Conservation (phyloP, 768 basidiomycete species). For the Flagelloscypha sp. region DNA sequence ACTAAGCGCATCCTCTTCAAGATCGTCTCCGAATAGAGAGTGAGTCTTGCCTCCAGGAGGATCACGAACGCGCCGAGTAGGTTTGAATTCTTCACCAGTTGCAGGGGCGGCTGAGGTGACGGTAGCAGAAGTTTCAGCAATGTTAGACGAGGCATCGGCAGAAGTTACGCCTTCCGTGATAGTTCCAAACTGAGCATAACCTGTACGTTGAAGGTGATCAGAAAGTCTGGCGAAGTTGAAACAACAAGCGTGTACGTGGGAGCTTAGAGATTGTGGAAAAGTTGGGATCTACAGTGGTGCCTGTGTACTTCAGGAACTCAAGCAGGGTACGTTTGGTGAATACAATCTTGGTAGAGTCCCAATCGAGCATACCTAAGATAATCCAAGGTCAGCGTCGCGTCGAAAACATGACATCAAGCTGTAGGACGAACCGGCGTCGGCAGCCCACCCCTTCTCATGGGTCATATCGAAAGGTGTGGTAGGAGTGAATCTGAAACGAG, state of each 20-base stretch:
- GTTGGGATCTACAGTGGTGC: slow-evolving; percentile 70
- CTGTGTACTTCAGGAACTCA: slow-evolving; percentile 75
- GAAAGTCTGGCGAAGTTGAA: background rate
- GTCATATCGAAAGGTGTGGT: slow-evolving; percentile 46
- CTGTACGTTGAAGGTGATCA: slow-evolving; percentile 25
- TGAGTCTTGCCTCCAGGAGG: slow-evolving; percentile 44
- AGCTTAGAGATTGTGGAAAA: slow-evolving; percentile 67
- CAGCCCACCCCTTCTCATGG: slow-evolving; percentile 68
- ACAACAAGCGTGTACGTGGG: slow-evolving; percentile 42
- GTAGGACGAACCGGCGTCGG: slow-evolving; percentile 48
- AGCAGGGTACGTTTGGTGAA: slow-evolving; percentile 72
- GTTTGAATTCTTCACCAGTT: slow-evolving; percentile 32
- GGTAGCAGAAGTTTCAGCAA: slow-evolving; percentile 6
- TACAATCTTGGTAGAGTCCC: slow-evolving; percentile 68
- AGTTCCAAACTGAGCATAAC: slow-evolving; percentile 66
- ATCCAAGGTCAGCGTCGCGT: background rate
- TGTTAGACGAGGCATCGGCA: slow-evolving; percentile 10
- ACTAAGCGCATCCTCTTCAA: slow-evolving; percentile 49
- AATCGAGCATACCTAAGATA: slow-evolving; percentile 63
- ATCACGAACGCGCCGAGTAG: slow-evolving; percentile 49
- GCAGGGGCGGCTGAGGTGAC: slow-evolving; percentile 5
- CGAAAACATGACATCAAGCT: slow-evolving; percentile 1
- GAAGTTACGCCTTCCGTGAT: slow-evolving; percentile 22
- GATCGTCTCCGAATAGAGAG: slow-evolving; percentile 39
- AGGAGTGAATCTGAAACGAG: slow-evolving; percentile 46